Evolutionary conservation across 2,329 filamentous ascomycete genomes (phyloP), one percentile per base, ranked within the genome.

Genomic region (Drechslerella coelobrocha): DNA sequence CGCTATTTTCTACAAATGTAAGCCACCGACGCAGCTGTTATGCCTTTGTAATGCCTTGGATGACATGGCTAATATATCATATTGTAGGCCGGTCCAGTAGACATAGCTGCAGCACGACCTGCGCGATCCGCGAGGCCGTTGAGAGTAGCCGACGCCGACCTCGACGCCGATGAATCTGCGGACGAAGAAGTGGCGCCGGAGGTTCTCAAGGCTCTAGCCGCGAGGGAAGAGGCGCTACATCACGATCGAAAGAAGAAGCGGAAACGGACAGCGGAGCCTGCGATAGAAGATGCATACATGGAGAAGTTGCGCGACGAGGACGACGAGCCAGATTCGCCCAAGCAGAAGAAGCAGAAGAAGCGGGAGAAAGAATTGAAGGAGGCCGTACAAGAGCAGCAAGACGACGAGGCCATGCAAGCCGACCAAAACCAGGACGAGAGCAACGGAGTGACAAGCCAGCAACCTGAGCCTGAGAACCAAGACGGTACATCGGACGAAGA

Each of bases 381-480:
- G 78, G 1, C 72, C 77, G 56, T 26, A 79, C 80, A 61, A 69
- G 78, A 48, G 78, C 78, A 59, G 77, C 23, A 27, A 77, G 37
- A 77, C 75, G 21, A 75, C 78, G 43, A 43, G 12, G 17, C 78
- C 52, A 57, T 78, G 34, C 82, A 83, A 61, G 78, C 79, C 61
- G 82, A 85, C 8, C 87, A 88, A 76, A 83, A 83, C 47, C 82
- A 81, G 55, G 87, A 84, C 72, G 78, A 79, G 9, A 77, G 79
- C 48, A 78, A 78, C 37, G 79, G 79, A 21, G 75, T 77, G 79
- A 82, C 73, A 77, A 78, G 45, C 47, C 80, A 27, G 68, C n/a
- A 29, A 10, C 14, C 31, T 34, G 60, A 75, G 14, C 77, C 76
- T 14, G 73, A 60, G 1, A 71, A 68, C 60, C 73, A 78, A 65